Evolutionary conservation across 2,329 filamentous ascomycete species (phyloP).

Genomic region (Diplodia seriata): DNA sequence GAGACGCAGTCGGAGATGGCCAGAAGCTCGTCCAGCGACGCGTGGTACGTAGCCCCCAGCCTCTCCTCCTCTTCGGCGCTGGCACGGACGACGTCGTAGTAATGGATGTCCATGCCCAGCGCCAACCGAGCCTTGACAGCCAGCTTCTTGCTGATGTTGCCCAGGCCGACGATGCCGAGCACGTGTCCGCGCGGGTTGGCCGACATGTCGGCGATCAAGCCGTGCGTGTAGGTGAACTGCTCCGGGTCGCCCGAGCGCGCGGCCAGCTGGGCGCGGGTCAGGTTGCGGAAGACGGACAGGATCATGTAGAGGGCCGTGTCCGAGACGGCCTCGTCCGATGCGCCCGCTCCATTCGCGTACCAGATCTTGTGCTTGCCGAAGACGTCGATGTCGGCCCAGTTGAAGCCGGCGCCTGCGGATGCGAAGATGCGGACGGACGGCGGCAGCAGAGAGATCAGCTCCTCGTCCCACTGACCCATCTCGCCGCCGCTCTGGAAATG

Average conservation of each 20-base stretch:
- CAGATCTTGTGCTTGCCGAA: constrained; percentile 32
- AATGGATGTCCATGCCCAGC: constrained; percentile 36
- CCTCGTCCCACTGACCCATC: constrained; percentile 36
- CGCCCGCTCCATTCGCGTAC: constrained; percentile 54
- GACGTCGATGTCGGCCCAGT: constrained; percentile 36
- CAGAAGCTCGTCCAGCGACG: constrained; percentile 40
- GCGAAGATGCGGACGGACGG: constrained; percentile 34
- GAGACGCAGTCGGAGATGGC: constrained; percentile 45
- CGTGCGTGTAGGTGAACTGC: constrained; percentile 32
- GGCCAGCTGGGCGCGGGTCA: constrained; percentile 34
- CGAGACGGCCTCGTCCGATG: constrained; percentile 54
- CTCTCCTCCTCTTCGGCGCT: constrained; percentile 41
- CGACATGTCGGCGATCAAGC: constrained; percentile 26
- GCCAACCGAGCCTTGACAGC: constrained; percentile 36
- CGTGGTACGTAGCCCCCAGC: constrained; percentile 43
- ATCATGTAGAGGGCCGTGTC: constrained; percentile 55
- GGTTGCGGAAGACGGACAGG: constrained; percentile 40
- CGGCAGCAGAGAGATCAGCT: constrained; percentile 34
- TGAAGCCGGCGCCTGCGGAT: constrained; percentile 35
- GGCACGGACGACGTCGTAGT: constrained; percentile 34
- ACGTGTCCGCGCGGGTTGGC: constrained; percentile 34
- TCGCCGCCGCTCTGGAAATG: constrained; percentile 35
- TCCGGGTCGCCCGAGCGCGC: constrained; percentile 33
- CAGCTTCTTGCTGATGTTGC: constrained; percentile 47
- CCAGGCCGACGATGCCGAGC: constrained; percentile 35